Evolutionary conservation across 257 asterid genomes (phyloP).

Genomic region (Ophiorrhiza pumila): DNA sequence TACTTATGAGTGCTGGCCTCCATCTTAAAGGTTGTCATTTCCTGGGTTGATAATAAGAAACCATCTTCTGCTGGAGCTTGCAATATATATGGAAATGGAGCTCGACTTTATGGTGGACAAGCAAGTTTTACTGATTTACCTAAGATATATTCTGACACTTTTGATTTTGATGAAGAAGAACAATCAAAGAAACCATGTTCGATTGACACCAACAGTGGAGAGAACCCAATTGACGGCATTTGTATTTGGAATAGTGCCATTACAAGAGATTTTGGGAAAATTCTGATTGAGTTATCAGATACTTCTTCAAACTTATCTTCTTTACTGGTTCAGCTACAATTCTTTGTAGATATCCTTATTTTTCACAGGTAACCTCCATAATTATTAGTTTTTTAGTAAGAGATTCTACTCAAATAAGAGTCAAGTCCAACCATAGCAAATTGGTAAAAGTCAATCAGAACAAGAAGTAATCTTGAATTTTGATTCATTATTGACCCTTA

Average conservation of each 20-base stretch:
- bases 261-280: constrained; percentile 47
- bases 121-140: constrained; percentile 42
- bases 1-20: constrained; percentile 28
- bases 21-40: constrained; percentile 54
- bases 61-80: constrained; percentile 30
- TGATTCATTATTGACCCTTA: background rate
- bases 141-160: constrained; percentile 31
- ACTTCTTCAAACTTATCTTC: constrained; percentile 47
- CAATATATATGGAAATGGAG: constrained; percentile 39
- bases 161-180: constrained; percentile 30
- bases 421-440: background rate
- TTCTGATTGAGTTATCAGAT: constrained; percentile 54
- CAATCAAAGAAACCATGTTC: constrained; percentile 31
- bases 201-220: constrained; percentile 21
- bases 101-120: constrained; percentile 43
- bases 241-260: constrained; percentile 70
- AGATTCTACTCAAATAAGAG: background rate
- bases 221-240: constrained; percentile 51
- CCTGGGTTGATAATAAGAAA: constrained; percentile 60
- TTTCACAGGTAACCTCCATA: constrained; percentile 58
- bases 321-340: constrained; percentile 54
- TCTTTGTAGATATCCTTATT: constrained; percentile 62
- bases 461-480: background rate
- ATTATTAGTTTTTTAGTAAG: constrained; percentile 5
- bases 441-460: background rate